These are phyloP conservation scores for Pseudofabraea citricarpa DNA, from an alignment of 2,329 filamentous ascomycete species.

Conservation along the genomic window DNA sequence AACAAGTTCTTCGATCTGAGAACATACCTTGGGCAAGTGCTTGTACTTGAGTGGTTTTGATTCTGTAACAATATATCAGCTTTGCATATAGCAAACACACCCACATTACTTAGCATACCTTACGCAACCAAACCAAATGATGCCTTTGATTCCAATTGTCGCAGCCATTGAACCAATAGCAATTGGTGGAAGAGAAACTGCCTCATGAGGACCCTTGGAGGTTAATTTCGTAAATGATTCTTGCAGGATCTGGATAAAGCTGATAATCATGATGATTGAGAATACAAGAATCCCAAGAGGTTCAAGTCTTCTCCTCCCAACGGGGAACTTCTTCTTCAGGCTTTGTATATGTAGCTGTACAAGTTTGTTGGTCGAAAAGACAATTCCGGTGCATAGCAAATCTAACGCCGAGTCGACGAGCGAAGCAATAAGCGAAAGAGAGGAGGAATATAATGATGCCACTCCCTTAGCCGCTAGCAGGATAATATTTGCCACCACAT, in stretches of 20 bases:
- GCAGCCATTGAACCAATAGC: constrained; percentile 50
- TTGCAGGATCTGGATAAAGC: constrained; percentile 53
- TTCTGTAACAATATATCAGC: constrained; percentile 12
- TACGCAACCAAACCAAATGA: constrained; percentile 52
- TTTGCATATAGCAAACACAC: too few relatives aligned
- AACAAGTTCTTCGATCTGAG: not conserved
- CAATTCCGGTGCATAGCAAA: constrained; percentile 53
- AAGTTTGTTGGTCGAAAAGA: constrained; percentile 51
- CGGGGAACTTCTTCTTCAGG: constrained; percentile 49
- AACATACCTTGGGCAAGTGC: constrained; percentile 45
- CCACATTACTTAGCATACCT: too few relatives aligned
- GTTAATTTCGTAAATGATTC: constrained; percentile 52
- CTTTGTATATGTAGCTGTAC: constrained; percentile 50
- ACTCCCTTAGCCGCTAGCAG: constrained; percentile 48
- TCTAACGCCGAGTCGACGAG: constrained; percentile 55
- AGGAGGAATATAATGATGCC: constrained; percentile 47
- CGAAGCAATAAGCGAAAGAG: constrained; percentile 54
- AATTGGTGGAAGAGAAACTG: constrained; percentile 40
- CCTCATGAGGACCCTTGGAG: constrained; percentile 34
- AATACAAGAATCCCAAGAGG: constrained; percentile 56
- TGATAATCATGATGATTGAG: constrained; percentile 57
- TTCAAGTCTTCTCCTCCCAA: constrained; percentile 48
- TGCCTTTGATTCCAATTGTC: constrained; percentile 52
- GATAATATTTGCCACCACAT: constrained; percentile 51
- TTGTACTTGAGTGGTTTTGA: constrained; percentile 57